Base-by-base conservation (phyloP, 805 yeast species). In the Huiozyma naganishii region DNA sequence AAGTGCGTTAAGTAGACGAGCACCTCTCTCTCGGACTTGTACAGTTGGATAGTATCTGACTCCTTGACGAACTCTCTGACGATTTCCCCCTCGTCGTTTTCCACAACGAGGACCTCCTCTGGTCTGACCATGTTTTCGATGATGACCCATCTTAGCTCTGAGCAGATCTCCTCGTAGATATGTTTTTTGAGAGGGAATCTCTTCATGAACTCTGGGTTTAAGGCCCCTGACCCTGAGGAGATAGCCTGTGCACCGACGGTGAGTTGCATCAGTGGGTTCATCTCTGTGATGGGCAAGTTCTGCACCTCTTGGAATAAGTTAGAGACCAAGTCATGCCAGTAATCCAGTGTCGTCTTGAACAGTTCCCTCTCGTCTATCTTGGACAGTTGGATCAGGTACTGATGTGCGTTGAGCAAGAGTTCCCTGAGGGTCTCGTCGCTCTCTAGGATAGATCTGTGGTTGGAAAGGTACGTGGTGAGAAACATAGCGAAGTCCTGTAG, bases 81-180 rank as follows among this genome's bases (percentile, higher is more conserved):
- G 63, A 92, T 90, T 68, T 92, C 98, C 54, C 98, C 98, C 68
- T 92, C 99, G 66, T 92, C 99, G 62, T 90, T 90, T 65, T 92
- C 97, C 41, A 89, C 97, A 68, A 92, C 78, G 45, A 92, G 73
- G 44, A 92, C 98, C 68, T 92, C 99, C 65, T 92, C 98, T 3
- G 99, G 99, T 63, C 95, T 80, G 1, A 86, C 98, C 98, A 92
- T 92, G 57, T 84, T 84, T 66, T 89, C 97, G 57, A 92, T 92
- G 59, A 92, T 82, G n/a, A 94, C 95, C 48, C 83, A 70, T 66
- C 99, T 79, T 56, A 92, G 72, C 58, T 80, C 80, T 4, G 96
- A 80, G 53, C 92, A 73, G 37, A 92, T 71, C 27, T 76, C 75
- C n/a, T 78, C 70, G 60, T 92, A 92, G 42, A 76, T 76, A 65